These are phyloP conservation scores for Coemansia sp. DNA, from an alignment of 192 early-diverging fungal genomes.

Conservation along the genomic window DNA sequence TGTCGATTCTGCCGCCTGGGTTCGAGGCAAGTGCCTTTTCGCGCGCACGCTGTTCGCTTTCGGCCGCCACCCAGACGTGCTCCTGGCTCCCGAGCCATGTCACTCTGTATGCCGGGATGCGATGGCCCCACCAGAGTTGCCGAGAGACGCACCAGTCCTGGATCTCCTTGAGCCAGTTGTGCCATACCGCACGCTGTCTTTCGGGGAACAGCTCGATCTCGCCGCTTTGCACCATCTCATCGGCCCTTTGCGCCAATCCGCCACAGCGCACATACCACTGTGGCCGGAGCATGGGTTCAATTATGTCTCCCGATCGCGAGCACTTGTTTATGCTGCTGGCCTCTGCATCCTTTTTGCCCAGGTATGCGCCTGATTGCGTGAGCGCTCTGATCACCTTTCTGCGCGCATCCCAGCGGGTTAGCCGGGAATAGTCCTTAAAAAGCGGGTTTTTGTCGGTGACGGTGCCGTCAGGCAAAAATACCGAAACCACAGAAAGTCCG, in stretches of 20 bases:
- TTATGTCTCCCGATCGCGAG: slow-evolving; percentile 86
- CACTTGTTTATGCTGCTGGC: slow-evolving; percentile 69
- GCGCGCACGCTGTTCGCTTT: slow-evolving; percentile 20
- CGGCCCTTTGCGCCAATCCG: slow-evolving; percentile 65
- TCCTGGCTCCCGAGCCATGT: slow-evolving; percentile 31
- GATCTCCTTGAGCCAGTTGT: slow-evolving; percentile 79
- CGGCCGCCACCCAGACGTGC: slow-evolving; percentile 38
- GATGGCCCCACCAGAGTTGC: slow-evolving; percentile 98
- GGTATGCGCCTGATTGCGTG: slow-evolving; percentile 62
- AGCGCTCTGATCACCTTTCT: slow-evolving; percentile 64
- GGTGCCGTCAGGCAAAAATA: slow-evolving; percentile 81
- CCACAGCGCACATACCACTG: slow-evolving; percentile 95
- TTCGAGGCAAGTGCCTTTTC: slow-evolving; percentile 24
- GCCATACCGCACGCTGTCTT: slow-evolving; percentile 76
- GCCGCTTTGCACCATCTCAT: slow-evolving; percentile 61
- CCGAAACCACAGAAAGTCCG: slow-evolving; percentile 73
- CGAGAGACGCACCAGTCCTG: slow-evolving; percentile 98
- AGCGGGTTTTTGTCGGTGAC: slow-evolving; percentile 32
- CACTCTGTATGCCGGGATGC: slow-evolving; percentile 85
- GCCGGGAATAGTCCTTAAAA: slow-evolving; percentile 17
- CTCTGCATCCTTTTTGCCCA: slow-evolving; percentile 72
- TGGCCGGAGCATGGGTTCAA: slow-evolving; percentile 93
- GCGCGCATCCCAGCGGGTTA: slow-evolving; percentile 83
- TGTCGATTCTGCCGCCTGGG: not conserved
- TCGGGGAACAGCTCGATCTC: slow-evolving; percentile 69